A percentile compares a stretch with the other conserved stretches of the same genome.
Evolutionary conservation across 108 stramenopile species (phyloP).

Genomic region (Aurantiochytrium sp.): DNA sequence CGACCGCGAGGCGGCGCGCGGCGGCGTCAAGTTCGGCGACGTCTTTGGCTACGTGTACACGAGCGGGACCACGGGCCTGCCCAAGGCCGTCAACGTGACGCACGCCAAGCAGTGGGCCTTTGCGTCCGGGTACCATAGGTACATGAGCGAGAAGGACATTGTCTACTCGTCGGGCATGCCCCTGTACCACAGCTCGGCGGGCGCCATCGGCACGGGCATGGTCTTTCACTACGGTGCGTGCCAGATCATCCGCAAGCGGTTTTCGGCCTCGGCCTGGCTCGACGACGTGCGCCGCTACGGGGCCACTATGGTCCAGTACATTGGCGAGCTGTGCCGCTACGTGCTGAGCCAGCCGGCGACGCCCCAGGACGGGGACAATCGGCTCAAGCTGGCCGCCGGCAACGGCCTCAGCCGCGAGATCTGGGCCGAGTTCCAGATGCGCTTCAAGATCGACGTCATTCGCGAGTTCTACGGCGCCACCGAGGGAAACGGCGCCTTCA

Average conservation of each 20-base stretch:
- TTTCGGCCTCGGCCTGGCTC: slow-evolving; percentile 43
- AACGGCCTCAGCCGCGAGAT: slow-evolving; percentile 58
- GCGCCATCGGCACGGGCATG: slow-evolving; percentile 41
- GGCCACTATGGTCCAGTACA: slow-evolving; percentile 55
- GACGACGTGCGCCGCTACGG: slow-evolving; percentile 34
- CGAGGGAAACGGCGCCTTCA: slow-evolving; percentile 50
- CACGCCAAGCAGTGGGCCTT: slow-evolving; percentile 39
- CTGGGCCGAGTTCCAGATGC: slow-evolving; percentile 47
- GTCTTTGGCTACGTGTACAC: slow-evolving; percentile 37
- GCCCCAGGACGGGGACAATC: not conserved
- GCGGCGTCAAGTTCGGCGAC: not conserved
- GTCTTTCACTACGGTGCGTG: slow-evolving; percentile 30
- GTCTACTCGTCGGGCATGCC: slow-evolving; percentile 52
- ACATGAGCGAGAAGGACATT: slow-evolving; percentile 29
- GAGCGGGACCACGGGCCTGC: slow-evolving; percentile 54
- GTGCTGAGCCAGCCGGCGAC: slow-evolving; percentile 11
- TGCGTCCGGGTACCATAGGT: not conserved
- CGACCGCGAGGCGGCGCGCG: not conserved
- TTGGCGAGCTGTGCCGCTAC: slow-evolving; percentile 58
- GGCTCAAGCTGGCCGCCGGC: slow-evolving; percentile 50
- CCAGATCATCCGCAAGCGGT: slow-evolving; percentile 48
- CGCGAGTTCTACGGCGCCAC: slow-evolving; percentile 60
- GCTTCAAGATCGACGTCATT: slow-evolving; percentile 45
- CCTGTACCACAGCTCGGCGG: slow-evolving; percentile 57
- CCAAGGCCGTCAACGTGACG: slow-evolving; percentile 49